phyloP scores from a whole-genome alignment of 2,329 filamentous ascomycete species.

The Apiospora arundinis region DNA sequence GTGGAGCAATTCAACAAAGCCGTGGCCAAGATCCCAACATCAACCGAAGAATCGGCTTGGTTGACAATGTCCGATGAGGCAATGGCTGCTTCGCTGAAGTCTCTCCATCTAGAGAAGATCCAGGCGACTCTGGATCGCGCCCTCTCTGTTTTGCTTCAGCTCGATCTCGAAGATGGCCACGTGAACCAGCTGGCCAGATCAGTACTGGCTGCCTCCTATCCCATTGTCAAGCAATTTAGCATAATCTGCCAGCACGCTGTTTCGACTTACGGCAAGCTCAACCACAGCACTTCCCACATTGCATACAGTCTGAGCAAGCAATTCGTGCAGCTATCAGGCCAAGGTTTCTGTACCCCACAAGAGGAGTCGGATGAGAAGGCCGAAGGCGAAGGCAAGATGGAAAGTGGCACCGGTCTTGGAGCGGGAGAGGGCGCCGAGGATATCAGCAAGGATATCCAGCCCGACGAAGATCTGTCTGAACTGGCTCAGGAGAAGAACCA shows the following conservation, averaged over 20 bases:
- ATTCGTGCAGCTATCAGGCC: conserved; percentile 78
- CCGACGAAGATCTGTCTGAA: conserved; percentile 92
- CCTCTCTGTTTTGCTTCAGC: conserved; percentile 32
- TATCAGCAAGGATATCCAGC: conserved; percentile 94
- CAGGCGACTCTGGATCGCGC: conserved; percentile 44
- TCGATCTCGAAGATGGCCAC: conserved; percentile 49
- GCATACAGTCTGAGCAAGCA: conserved; percentile 76
- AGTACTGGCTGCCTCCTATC: conserved; percentile 66
- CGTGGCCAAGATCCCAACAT: conserved; percentile 59
- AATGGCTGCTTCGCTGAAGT: conserved; percentile 59
- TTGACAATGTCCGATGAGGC: conserved; percentile 62
- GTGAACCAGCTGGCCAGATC: conserved; percentile 57
- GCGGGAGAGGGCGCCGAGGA: conserved; percentile 96
- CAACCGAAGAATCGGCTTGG: conserved; percentile 69
- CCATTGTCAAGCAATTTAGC: conserved; percentile 78
- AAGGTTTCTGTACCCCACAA: conserved; percentile 90
- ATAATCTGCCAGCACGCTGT: conserved; percentile 65
- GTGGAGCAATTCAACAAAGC: conserved; percentile 74
- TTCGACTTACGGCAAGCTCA: conserved; percentile 65
- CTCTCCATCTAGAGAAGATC: conserved; percentile 66
- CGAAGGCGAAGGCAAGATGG: conserved; percentile 77
- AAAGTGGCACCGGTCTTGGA: conserved; percentile 90
- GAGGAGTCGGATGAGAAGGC: conserved; percentile 78
- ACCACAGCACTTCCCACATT: conserved; percentile 75
- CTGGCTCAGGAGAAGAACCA: conserved; percentile 84